Evolutionary conservation across 23 red algal genomes (phyloP), one percentile per base, ranked within the genome.

Genomic region (Pyropia yezoensis): DNA sequence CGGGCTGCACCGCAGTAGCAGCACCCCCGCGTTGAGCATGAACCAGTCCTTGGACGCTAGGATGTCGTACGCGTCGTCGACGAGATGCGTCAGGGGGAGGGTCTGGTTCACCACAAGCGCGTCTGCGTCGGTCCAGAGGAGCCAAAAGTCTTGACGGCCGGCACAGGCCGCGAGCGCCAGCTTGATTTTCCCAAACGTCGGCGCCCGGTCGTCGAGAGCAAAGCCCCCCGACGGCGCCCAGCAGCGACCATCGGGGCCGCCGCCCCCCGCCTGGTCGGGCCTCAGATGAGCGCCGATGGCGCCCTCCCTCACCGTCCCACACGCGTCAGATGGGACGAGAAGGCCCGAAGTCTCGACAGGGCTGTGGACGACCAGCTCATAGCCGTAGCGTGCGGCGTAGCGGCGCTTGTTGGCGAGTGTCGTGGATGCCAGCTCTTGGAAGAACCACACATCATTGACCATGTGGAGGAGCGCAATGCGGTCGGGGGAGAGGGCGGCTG

Each of bases 131-230:
- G 65, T 79, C 89, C 89, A 94, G 18, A 94, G 28, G 54, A 94
- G 59, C 89, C 89, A 94, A 39, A 77, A 84, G 23, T 94, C 76
- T 3, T 66, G 56, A 22, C 89, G 76, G 18, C 73, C 80, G 14
- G 83, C 80, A 28, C 89, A 94, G 11, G 89, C 89, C n/a, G 73
- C 33, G 19, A 79, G 63, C 28, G 89, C 89, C 0, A 94, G 74
- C 63, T 94, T 94, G 67, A 94, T 94, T 69, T 94, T 94, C 13
- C 89, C 89, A 73, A 94, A 94, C 15, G 89, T 94, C 34, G 89
- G 76, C 7, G 78, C 78, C 28, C 89, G 72, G 25, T 61, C 45
- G 54, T 94, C 89, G 0, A 91, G 56, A 3, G 22, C 54, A 53
- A 91, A 91, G 64, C 59, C 18, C 14, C 54, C 53, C 29, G 18